Percentiles rank a stretch among this genome's conserved stretches.
Evolutionary conservation across 2,329 filamentous ascomycete genomes (phyloP).

Genomic region (Polychaeton citri): DNA sequence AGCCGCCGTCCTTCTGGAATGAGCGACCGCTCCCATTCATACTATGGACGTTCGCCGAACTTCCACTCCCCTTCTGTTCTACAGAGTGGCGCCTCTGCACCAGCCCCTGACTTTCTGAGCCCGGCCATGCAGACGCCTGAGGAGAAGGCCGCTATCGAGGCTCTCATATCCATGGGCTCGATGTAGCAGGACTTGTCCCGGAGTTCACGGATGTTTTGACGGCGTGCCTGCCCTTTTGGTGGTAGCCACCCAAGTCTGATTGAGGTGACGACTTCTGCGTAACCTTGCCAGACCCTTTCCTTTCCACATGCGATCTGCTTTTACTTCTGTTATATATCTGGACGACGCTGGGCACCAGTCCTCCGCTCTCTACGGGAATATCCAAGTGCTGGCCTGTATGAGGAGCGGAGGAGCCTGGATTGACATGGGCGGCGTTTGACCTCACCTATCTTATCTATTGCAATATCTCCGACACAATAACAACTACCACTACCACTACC

Average conservation of each 20-base stretch:
- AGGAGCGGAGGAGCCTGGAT: constrained; percentile 19
- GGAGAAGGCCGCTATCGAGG: constrained; percentile 71
- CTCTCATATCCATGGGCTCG: constrained; percentile 66
- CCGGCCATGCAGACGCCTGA: constrained; percentile 40
- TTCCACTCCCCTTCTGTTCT: constrained; percentile 13
- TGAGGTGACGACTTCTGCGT: no score
- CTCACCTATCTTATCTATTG: no score
- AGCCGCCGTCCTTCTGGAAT: constrained; percentile 11
- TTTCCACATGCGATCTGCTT: constrained; percentile 1
- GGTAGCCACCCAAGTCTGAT: no score
- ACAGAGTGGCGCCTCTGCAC: constrained; percentile 6
- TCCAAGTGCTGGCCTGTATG: constrained; percentile 22
- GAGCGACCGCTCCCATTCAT: constrained; percentile 3
- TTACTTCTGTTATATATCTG: constrained; percentile 6
- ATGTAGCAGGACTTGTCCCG: constrained; percentile 31
- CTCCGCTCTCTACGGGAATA: constrained; percentile 8
- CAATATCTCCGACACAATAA: no score
- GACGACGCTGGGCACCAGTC: constrained; percentile 20
- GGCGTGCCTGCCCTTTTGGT: no score
- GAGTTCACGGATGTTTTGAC: neutral
- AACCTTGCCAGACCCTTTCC: no score
- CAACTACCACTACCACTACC: no score
- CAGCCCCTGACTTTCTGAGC: neutral
- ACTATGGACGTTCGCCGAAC: neutral
- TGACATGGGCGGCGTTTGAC: constrained; percentile 22